A percentile compares a stretch with the other conserved stretches of the same genome.
Evolutionary conservation across 192 early-diverging fungal species (phyloP).

Genomic region (Radiomyces spectabilis): DNA sequence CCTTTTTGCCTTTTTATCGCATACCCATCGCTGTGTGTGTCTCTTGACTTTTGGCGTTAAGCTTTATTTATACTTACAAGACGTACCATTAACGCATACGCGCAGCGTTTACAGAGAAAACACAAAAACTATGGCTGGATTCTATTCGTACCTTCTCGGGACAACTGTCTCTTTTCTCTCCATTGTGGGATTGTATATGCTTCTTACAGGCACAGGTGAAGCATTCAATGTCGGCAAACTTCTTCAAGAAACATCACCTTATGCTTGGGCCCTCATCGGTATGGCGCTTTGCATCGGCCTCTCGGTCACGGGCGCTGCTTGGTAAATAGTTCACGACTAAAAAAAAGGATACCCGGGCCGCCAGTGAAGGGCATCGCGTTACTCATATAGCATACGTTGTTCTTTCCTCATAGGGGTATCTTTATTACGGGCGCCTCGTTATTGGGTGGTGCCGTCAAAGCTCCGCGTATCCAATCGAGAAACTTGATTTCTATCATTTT

Average conservation of each 20-base stretch:
- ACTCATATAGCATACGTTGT: too few relatives aligned
- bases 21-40: too few relatives aligned
- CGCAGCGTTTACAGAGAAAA: too few relatives aligned
- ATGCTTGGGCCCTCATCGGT: conserved; percentile 84
- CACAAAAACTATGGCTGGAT: conserved; percentile 12
- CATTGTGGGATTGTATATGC: conserved; percentile 71
- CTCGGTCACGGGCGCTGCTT: conserved; percentile 88
- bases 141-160: conserved; percentile 14
- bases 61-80: too few relatives aligned
- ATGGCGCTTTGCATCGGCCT: conserved; percentile 81
- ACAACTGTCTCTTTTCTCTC: conserved; percentile 25
- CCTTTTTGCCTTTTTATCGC: too few relatives aligned
- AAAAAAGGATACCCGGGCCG: too few relatives aligned
- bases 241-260: conserved; percentile 69
- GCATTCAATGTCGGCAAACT: conserved; percentile 82
- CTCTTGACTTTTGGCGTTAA: too few relatives aligned
- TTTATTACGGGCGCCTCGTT: conserved; percentile 87
- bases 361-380: too few relatives aligned
- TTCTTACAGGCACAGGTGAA: conserved; percentile 84
- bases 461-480: conserved; percentile 91
- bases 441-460: conserved; percentile 81
- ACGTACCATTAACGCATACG: too few relatives aligned
- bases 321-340: conserved; percentile 39
- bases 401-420: conserved; percentile 73
- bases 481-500: conserved; percentile 99